These are phyloP conservation scores for Bromus sterilis DNA, from an alignment of 176 grass and related monocot genomes.

Conservation along the genomic window DNA sequence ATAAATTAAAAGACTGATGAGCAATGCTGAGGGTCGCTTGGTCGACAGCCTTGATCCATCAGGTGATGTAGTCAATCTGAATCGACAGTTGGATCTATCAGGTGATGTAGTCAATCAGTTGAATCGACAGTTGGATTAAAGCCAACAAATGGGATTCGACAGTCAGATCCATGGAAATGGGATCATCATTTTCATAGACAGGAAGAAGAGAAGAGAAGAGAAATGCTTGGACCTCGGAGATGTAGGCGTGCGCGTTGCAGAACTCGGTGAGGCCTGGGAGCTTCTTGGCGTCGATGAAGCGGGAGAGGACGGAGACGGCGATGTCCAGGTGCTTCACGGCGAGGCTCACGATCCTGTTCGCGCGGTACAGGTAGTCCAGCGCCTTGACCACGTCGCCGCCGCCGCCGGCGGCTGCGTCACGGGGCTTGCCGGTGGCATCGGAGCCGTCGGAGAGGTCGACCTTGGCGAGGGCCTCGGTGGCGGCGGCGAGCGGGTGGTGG, in stretches of 20 bases:
- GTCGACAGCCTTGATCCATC: no score
- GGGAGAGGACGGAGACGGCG: neutral
- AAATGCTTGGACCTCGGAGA: neutral
- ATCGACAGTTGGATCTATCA: no score
- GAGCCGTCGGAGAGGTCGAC: neutral
- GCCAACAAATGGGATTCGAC: no score
- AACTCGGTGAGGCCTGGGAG: neutral
- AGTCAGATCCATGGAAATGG: neutral
- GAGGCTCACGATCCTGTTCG: neutral
- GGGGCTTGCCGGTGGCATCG: neutral
- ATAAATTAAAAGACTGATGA: no score
- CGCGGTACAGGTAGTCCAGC: neutral
- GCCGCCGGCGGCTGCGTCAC: neutral
- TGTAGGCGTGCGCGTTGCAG: neutral
- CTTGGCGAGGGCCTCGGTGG: neutral
- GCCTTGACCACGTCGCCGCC: neutral
- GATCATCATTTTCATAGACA: neutral
- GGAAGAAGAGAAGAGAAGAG: neutral
- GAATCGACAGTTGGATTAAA: no score
- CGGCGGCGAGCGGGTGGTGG: neutral
- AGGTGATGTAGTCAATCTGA: no score
- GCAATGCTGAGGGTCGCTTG: no score
- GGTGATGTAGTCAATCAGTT: no score
- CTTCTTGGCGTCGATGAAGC: neutral
- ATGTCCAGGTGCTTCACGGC: neutral